phyloP scores from a whole-genome alignment of 306 rosid genomes.

The Castanea sativa region DNA sequence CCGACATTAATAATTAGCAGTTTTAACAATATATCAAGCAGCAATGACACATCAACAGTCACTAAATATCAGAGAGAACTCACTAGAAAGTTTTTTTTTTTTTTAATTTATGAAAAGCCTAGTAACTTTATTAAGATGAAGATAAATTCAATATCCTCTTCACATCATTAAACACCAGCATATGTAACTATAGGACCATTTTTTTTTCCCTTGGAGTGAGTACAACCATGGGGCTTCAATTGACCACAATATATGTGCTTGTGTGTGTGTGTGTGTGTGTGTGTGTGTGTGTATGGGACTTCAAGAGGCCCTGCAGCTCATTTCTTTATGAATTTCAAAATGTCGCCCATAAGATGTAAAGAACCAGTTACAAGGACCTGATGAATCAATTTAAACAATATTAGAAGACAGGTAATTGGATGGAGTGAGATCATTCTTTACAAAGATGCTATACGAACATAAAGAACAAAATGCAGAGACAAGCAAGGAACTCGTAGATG shows the following conservation, averaged over 20 bases:
- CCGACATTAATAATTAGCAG: slow-evolving; percentile 9
- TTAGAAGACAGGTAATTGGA: neutral
- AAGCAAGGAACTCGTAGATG: neutral
- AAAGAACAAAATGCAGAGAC: neutral
- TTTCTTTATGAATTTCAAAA: slow-evolving; percentile 71
- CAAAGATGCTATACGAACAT: neutral
- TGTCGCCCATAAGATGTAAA: slow-evolving; percentile 86
- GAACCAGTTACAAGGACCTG: slow-evolving; percentile 97
- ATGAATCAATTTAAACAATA: slow-evolving; percentile 20
- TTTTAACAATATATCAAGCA: slow-evolving; percentile 1
- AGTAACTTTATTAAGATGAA: no score
- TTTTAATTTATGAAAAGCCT: no score
- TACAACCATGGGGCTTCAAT: slow-evolving; percentile 1
- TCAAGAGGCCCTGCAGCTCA: slow-evolving; percentile 34
- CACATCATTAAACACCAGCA: neutral
- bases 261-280: no score
- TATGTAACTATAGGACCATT: neutral
- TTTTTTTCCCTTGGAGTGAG: no score
- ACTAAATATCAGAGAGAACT: neutral
- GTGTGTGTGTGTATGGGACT: neutral
- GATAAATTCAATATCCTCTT: neutral
- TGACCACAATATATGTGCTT: no score
- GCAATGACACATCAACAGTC: neutral
- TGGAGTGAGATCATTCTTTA: neutral
- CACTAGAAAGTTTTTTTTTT: neutral